These are phyloP conservation scores for Fraxinus greggii DNA, from an alignment of 305 asterid species.

Conservation along the genomic window DNA sequence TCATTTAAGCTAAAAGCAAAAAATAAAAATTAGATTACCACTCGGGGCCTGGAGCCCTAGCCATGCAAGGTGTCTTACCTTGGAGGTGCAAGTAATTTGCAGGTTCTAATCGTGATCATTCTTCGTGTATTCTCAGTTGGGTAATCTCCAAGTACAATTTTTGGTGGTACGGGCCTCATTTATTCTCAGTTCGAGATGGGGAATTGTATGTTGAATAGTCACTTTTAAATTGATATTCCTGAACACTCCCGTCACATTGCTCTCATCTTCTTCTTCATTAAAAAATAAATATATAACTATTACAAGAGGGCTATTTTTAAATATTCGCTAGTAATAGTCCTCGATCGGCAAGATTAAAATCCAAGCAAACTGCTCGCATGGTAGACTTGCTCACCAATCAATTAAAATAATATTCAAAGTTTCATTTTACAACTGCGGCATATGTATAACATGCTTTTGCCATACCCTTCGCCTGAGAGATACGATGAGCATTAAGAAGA, in stretches of 20 bases:
- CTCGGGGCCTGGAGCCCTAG: background rate
- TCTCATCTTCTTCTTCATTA: no score
- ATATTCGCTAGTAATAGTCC: background rate
- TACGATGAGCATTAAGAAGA: slow-evolving; percentile 27
- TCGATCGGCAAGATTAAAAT: background rate
- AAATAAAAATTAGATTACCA: background rate
- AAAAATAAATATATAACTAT: background rate
- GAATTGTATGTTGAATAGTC: background rate
- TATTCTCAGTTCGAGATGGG: no score
- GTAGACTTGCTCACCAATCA: background rate
- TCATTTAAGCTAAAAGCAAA: no score
- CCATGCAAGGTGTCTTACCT: background rate
- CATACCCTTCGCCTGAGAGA: slow-evolving; percentile 16
- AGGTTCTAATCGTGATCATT: background rate
- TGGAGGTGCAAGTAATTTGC: background rate
- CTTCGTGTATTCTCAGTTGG: background rate
- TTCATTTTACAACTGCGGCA: background rate
- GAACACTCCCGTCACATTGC: background rate
- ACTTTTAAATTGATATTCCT: background rate
- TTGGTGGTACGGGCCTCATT: background rate
- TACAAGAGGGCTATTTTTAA: background rate
- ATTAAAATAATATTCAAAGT: background rate
- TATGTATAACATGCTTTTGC: slow-evolving; percentile 11
- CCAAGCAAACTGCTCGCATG: background rate
- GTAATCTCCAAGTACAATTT: background rate